phyloP scores from a whole-genome alignment of 73 alveolate species.

The Tetrahymena borealis region DNA sequence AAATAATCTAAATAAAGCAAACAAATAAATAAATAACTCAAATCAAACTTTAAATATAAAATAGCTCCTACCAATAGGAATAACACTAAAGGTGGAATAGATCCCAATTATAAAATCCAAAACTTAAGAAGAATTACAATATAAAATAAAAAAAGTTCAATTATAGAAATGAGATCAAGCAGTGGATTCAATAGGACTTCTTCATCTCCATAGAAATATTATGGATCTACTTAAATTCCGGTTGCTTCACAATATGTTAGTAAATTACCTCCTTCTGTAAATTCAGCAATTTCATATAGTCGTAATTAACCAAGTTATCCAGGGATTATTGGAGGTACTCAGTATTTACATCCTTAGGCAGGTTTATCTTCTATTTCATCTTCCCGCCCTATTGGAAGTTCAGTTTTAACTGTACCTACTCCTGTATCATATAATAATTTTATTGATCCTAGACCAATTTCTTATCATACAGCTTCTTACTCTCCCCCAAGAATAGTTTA shows the following conservation, averaged over 20 bases:
- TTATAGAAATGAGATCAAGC: background rate
- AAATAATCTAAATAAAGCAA: background rate
- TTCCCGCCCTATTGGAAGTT: background rate
- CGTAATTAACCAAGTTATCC: background rate
- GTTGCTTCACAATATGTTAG: background rate
- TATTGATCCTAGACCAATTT: background rate
- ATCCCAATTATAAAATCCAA: too few relatives aligned
- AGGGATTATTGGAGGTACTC: background rate
- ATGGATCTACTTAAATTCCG: background rate
- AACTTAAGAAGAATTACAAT: background rate
- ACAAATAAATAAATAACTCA: background rate
- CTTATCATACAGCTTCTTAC: background rate
- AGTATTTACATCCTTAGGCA: background rate
- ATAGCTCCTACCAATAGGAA: background rate
- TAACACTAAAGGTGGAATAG: too few relatives aligned
- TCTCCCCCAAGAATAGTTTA: background rate
- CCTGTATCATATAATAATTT: background rate
- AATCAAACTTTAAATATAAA: background rate
- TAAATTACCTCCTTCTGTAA: background rate
- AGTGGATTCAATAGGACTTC: background rate
- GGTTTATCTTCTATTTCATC: background rate
- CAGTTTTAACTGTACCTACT: background rate
- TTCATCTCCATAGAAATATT: background rate
- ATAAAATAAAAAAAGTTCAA: background rate
- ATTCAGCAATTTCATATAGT: background rate